phyloP scores from a whole-genome alignment of 1,284 basidiomycete genomes.

The Sporisorium scitamineum region DNA sequence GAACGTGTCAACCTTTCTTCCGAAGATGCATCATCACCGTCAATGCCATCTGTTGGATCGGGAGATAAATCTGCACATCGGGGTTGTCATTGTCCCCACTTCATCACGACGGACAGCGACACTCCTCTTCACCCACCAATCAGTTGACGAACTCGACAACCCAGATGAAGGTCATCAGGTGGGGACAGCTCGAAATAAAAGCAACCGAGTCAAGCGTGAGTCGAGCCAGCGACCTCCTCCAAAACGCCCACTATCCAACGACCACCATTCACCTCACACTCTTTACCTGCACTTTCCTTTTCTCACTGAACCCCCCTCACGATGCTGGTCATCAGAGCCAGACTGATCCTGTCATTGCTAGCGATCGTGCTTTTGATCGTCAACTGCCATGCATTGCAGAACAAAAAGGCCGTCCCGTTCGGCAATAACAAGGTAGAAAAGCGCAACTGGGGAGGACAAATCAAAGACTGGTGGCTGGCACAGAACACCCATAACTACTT shows the following conservation, averaged over 20 bases:
- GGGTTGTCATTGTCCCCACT: slow-evolving; percentile 1
- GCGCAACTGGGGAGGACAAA: slow-evolving; percentile 31
- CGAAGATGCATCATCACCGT: background rate
- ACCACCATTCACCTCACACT: slow-evolving; percentile 1
- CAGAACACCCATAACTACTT: slow-evolving; percentile 37
- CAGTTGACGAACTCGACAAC: background rate
- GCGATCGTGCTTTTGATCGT: background rate
- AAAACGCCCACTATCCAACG: background rate
- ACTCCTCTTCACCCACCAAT: background rate
- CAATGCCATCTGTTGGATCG: slow-evolving; percentile 7
- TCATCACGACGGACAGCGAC: slow-evolving; percentile 22
- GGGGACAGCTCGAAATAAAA: background rate
- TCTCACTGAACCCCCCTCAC: background rate
- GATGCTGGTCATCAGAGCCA: slow-evolving; percentile 2
- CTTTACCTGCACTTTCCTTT: background rate
- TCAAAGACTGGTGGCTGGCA: slow-evolving; percentile 43
- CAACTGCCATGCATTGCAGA: background rate
- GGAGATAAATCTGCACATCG: background rate
- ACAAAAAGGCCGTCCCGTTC: slow-evolving; percentile 9
- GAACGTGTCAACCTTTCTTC: background rate
- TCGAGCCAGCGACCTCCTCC: background rate
- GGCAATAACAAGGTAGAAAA: slow-evolving; percentile 8
- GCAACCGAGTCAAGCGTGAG: background rate
- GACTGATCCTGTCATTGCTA: background rate
- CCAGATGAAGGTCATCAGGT: slow-evolving; percentile 1